Conservation (phyloP, 768 basidiomycete species). For the Pleurotus giganteus region DNA sequence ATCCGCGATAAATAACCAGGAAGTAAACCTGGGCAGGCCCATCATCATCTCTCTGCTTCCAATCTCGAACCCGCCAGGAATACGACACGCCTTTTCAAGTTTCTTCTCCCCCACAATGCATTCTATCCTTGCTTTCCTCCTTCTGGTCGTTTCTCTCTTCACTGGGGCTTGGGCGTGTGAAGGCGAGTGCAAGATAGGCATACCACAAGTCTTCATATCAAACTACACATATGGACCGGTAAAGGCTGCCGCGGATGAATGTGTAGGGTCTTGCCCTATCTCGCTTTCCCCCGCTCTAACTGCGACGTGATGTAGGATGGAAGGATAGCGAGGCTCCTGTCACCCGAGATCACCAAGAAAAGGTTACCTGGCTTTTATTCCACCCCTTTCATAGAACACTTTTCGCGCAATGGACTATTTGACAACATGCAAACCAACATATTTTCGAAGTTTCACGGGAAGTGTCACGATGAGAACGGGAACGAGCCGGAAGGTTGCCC, state of each 20-base stretch:
- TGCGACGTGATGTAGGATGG: not conserved
- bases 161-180: constrained; percentile 58
- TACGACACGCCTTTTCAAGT: not conserved
- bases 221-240: constrained; percentile 47
- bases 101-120: constrained; percentile 9
- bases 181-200: constrained; percentile 62
- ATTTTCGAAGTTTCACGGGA: constrained; percentile 76
- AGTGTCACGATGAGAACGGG: constrained; percentile 53
- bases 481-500: constrained; percentile 69
- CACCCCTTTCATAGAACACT: constrained; percentile 45
- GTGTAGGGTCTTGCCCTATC: constrained; percentile 35
- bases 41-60: not conserved
- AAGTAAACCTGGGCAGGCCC: not conserved
- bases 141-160: constrained; percentile 27
- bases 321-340: constrained; percentile 24
- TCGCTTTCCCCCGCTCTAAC: not conserved
- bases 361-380: constrained; percentile 30
- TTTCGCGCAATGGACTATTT: constrained; percentile 38
- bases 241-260: constrained; percentile 29
- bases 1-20: not conserved
- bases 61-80: not conserved
- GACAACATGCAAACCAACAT: constrained; percentile 50
- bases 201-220: constrained; percentile 52
- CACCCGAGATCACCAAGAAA: constrained; percentile 12
- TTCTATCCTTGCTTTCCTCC: constrained; percentile 12